Percentiles rank a stretch among this genome's conserved stretches.
These are phyloP conservation scores for Leavenworthia alabamica DNA, from an alignment of 345 rosid species.

Conservation along the genomic window DNA sequence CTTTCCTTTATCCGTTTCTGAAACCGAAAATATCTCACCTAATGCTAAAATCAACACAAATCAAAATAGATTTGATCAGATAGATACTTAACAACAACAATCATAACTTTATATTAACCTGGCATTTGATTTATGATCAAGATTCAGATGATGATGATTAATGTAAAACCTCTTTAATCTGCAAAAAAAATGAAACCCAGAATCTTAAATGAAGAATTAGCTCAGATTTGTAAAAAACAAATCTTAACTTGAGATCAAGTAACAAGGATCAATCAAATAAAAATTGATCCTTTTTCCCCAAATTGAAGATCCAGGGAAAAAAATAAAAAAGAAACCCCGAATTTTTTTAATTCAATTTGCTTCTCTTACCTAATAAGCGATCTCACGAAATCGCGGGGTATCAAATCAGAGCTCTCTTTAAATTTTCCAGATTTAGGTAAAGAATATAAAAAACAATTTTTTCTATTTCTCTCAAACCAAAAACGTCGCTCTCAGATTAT, in stretches of 20 bases:
- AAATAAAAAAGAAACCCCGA: no score
- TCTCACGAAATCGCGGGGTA: conserved; percentile 13
- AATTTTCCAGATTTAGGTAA: conserved; percentile 29
- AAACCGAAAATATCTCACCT: conserved; percentile 39
- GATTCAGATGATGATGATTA: not conserved
- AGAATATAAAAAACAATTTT: not conserved
- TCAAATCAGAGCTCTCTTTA: not conserved
- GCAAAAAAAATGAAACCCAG: conserved; percentile 15
- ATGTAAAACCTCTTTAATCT: conserved; percentile 18
- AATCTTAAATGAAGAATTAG: not conserved
- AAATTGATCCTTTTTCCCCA: not conserved
- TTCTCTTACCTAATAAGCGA: conserved; percentile 19
- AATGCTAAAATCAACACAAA: not conserved
- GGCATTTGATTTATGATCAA: conserved; percentile 36
- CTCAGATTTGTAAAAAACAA: conserved; percentile 12
- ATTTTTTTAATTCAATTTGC: not conserved
- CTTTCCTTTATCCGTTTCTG: conserved; percentile 42
- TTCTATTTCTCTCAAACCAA: conserved; percentile 9
- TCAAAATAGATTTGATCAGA: not conserved
- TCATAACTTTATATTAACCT: conserved; percentile 29
- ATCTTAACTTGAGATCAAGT: conserved; percentile 17
- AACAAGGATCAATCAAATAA: conserved; percentile 8
- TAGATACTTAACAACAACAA: not conserved
- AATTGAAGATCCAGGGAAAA: not conserved
- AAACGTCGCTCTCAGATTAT: conserved; percentile 33